A percentile compares a stretch with the other conserved stretches of the same genome.
These are phyloP conservation scores for Xylariales sp. DNA, from an alignment of 2,329 filamentous ascomycete genomes.

Conservation along the genomic window DNA sequence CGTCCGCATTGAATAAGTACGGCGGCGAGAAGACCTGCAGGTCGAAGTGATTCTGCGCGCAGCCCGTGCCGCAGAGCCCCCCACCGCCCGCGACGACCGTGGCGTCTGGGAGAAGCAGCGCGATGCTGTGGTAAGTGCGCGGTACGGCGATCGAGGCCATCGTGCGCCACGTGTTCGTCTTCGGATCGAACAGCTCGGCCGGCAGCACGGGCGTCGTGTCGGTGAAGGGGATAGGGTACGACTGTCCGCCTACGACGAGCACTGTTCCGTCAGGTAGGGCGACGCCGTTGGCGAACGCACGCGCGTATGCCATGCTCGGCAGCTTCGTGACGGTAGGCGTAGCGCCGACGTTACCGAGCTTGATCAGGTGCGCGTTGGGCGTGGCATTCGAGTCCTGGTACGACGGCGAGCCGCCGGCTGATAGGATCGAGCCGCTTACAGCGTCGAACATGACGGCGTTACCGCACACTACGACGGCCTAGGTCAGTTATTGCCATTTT, in stretches of 20 bases:
- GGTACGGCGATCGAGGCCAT: constrained; percentile 50
- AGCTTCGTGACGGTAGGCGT: constrained; percentile 48
- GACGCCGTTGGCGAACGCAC: constrained; percentile 56
- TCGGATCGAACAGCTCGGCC: constrained; percentile 57
- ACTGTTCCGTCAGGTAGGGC: constrained; percentile 57
- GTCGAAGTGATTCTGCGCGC: constrained; percentile 61
- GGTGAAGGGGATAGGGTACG: constrained; percentile 52
- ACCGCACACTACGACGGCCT: constrained; percentile 56
- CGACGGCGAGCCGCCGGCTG: constrained; percentile 58
- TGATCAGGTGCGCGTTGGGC: constrained; percentile 59
- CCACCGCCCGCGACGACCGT: constrained; percentile 61
- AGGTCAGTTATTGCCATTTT: background rate
- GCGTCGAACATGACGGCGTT: constrained; percentile 66
- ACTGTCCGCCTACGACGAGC: constrained; percentile 56
- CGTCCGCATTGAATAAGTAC: constrained; percentile 60
- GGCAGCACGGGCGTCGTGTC: constrained; percentile 52
- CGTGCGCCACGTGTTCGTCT: constrained; percentile 50
- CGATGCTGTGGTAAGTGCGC: constrained; percentile 58
- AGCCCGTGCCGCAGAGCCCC: constrained; percentile 58
- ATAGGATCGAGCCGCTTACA: constrained; percentile 61
- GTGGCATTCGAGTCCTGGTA: constrained; percentile 56
- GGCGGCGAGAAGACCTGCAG: constrained; percentile 63
- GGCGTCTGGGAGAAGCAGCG: constrained; percentile 58
- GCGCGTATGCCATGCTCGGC: constrained; percentile 52
- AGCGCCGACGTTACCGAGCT: constrained; percentile 49